Base-by-base conservation (phyloP, 1,139 yeast genomes). In the Yamadazyma epiphylla region DNA sequence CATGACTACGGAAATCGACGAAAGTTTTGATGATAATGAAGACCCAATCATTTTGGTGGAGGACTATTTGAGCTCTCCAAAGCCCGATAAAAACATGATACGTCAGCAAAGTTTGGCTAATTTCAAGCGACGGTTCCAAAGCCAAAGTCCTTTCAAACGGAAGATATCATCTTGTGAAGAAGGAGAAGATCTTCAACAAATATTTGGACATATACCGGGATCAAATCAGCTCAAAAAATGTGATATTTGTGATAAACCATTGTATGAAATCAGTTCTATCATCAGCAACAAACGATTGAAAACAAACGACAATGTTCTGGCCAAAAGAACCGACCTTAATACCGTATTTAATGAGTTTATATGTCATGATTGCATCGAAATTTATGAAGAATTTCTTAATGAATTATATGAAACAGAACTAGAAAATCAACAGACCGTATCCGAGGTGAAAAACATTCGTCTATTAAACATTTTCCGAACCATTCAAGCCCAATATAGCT, bases 181-280 rank as follows among this genome's bases (percentile, higher is more conserved):
- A 7, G 8, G 21, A 13, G 67, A 62, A 26, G 53, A 64, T 35
- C 41, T 64, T 23, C 66, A 65, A 40, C 64, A 59, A 29, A 59
- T 67, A 12, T 64, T 64, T 42, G 71, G 72, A 14, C 51, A 55
- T 29, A 51, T 65, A 17, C 71, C 70, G 0, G 70, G 70, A 5
- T 41, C 61, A 8, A 63, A 61, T 29, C 43, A 56, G 22, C 30
- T 45, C 32, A 75, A 74, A 41, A 65, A 74, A 46, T 80, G 88
- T 47, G 77, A 78, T 15, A 58, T 80, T 10, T 80, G 88, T 49
- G 84, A 79, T 27, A 74, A 69, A 34, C 84, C 86, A 5, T 50
- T 80, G 14, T 80, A 80, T 48, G 87, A 80, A 37, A 56, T 80
- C 26, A 74, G 82, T 35, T 65, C 80, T 4, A 48, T 73, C 23